Evolutionary conservation across 306 rosid genomes (phyloP).

Genomic region (Malus domestica): DNA sequence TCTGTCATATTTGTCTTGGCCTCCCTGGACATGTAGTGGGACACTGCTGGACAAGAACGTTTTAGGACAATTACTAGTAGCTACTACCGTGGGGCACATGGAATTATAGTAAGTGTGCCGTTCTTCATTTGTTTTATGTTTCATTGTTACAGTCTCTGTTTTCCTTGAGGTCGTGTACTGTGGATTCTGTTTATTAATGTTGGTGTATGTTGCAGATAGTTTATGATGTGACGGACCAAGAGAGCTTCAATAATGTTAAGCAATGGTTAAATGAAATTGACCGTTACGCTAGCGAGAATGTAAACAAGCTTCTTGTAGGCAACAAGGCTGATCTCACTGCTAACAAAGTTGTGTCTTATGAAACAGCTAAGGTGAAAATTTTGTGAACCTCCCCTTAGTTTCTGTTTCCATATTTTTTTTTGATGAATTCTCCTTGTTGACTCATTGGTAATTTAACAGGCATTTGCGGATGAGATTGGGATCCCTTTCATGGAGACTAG

Average conservation of each 20-base stretch:
- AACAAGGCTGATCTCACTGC: slow-evolving; percentile 44
- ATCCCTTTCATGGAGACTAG: slow-evolving; percentile 56
- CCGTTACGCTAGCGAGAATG: slow-evolving; percentile 42
- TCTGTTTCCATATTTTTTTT: not conserved
- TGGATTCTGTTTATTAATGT: not conserved
- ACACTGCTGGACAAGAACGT: slow-evolving; percentile 56
- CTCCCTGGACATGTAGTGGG: slow-evolving; percentile 31
- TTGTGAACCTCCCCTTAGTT: not conserved
- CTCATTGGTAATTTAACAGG: slow-evolving; percentile 15
- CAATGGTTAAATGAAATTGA: slow-evolving; percentile 49
- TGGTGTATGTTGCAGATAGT: slow-evolving; percentile 33
- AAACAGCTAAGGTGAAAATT: slow-evolving; percentile 41
- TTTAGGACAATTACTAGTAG: slow-evolving; percentile 53
- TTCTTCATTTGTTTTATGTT: not conserved
- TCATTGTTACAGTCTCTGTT: not conserved
- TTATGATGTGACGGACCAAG: slow-evolving; percentile 55
- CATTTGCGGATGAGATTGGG: slow-evolving; percentile 50
- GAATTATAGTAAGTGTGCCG: slow-evolving; percentile 37
- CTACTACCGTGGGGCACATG: slow-evolving; percentile 60
- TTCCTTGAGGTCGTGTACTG: not conserved
- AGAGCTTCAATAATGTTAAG: slow-evolving; percentile 47
- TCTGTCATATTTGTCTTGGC: not conserved
- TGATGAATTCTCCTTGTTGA: not conserved
- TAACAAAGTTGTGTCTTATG: slow-evolving; percentile 46
- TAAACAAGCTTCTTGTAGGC: slow-evolving; percentile 52